phyloP scores from a whole-genome alignment of 2,329 filamentous ascomycete species.

The Epichloe sylvatica region DNA sequence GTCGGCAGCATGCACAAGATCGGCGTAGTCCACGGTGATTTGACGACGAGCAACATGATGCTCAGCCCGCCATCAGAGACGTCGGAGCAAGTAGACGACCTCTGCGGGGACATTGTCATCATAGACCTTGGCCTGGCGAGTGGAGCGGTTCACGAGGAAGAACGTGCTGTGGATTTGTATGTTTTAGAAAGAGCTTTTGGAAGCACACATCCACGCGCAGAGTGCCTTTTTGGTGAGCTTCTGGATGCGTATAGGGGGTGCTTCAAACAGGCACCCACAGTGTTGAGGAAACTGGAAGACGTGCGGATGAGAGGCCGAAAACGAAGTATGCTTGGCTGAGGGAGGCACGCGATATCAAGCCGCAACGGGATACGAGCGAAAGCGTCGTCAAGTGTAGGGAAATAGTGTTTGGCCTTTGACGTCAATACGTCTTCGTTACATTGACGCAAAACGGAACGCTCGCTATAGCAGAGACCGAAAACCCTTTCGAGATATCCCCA shows the following conservation, averaged over 20 bases:
- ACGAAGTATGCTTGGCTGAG: constrained; percentile 84
- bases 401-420: background rate
- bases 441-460: constrained; percentile 2
- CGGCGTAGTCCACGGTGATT: constrained; percentile 86
- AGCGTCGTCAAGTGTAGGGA: no score
- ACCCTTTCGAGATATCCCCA: background rate
- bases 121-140: constrained; percentile 91
- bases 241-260: constrained; percentile 58
- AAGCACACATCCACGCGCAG: constrained; percentile 81
- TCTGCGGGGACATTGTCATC: constrained; percentile 66
- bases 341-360: constrained; percentile 1
- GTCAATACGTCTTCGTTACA: background rate
- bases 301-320: constrained; percentile 90
- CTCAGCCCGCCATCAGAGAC: constrained; percentile 30
- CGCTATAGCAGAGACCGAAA: constrained; percentile 3
- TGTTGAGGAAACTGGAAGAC: constrained; percentile 74
- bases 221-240: constrained; percentile 60
- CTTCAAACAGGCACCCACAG: constrained; percentile 60
- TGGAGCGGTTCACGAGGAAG: constrained; percentile 72
- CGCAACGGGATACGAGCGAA: no score
- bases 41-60: constrained; percentile 98
- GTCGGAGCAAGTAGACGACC: constrained; percentile 10
- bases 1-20: constrained; percentile 65
- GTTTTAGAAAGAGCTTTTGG: constrained; percentile 89
- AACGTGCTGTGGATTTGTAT: constrained; percentile 89